These are phyloP conservation scores for Davidsoniella eucalypti DNA, from an alignment of 2,329 filamentous ascomycete genomes.

Conservation along the genomic window DNA sequence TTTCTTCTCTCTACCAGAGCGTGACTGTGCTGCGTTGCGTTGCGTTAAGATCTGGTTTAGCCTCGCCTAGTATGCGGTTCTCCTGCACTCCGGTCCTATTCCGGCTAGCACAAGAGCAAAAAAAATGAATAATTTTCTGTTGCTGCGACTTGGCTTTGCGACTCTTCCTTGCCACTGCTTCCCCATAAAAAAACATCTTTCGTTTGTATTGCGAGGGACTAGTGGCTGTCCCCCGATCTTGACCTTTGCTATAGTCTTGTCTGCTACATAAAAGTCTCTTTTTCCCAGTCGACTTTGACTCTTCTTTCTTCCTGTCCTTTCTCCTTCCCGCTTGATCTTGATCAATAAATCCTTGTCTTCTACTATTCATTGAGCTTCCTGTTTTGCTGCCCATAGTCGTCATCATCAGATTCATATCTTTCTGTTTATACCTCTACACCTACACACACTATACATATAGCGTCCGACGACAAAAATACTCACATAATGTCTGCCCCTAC, in stretches of 20 bases:
- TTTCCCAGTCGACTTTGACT: neutral
- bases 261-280: constrained; percentile 11
- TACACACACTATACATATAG: neutral
- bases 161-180: constrained; percentile 9
- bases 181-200: constrained; percentile 6
- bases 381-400: neutral
- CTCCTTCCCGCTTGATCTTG: constrained; percentile 7
- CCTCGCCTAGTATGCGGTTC: too few relatives aligned
- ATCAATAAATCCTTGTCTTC: neutral
- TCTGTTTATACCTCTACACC: neutral
- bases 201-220: neutral
- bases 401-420: neutral
- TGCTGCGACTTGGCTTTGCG: neutral
- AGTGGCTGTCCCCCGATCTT: neutral
- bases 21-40: neutral
- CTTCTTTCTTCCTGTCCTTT: constrained; percentile 1
- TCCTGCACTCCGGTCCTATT: constrained; percentile 9
- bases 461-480: constrained; percentile 1
- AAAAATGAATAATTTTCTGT: neutral
- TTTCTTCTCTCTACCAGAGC: neutral
- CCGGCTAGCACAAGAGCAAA: constrained; percentile 3
- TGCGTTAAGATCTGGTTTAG: neutral
- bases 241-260: neutral
- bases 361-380: constrained; percentile 2
- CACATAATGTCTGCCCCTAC: constrained; percentile 12